phyloP scores from a whole-genome alignment of 306 rosid genomes.

The Styphnolobium japonicum region DNA sequence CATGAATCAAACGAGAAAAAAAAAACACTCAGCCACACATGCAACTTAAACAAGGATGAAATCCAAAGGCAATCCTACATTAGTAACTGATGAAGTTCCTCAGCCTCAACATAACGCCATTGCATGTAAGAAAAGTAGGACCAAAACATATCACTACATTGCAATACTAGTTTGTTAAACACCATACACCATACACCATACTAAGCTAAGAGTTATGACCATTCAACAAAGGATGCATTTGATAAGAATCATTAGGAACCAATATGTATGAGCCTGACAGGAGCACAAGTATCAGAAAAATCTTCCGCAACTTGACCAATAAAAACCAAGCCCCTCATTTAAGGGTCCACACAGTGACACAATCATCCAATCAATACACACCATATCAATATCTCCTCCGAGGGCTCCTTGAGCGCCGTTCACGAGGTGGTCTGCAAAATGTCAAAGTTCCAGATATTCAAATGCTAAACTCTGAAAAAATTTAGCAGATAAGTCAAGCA shows the following conservation, averaged over 20 bases:
- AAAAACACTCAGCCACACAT: not conserved
- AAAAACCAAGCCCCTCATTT: conserved; percentile 18
- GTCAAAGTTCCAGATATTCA: conserved; percentile 15
- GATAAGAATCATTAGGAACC: conserved; percentile 26
- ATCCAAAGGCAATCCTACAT: conserved; percentile 2
- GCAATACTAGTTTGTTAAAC: conserved; percentile 17
- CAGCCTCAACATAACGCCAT: conserved; percentile 9
- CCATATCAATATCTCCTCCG: conserved; percentile 71
- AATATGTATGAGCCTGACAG: conserved; percentile 16
- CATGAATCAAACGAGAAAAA: not conserved
- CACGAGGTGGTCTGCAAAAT: conserved; percentile 64
- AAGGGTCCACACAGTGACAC: conserved; percentile 29
- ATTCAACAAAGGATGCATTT: conserved; percentile 23
- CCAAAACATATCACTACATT: conserved; percentile 16
- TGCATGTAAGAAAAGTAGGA: conserved; percentile 18
- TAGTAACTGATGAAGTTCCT: not conserved
- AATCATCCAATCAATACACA: conserved; percentile 28
- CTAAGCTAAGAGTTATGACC: conserved; percentile 16
- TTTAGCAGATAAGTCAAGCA: not conserved
- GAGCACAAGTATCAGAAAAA: conserved; percentile 33
- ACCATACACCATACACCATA: conserved; percentile 7
- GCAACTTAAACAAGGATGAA: conserved; percentile 9
- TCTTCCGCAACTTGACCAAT: conserved; percentile 7
- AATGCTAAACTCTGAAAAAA: not conserved
- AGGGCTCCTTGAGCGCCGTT: conserved; percentile 96